Conservation (phyloP, 73 alveolate genomes). For the Paramecium primaurelia region DNA sequence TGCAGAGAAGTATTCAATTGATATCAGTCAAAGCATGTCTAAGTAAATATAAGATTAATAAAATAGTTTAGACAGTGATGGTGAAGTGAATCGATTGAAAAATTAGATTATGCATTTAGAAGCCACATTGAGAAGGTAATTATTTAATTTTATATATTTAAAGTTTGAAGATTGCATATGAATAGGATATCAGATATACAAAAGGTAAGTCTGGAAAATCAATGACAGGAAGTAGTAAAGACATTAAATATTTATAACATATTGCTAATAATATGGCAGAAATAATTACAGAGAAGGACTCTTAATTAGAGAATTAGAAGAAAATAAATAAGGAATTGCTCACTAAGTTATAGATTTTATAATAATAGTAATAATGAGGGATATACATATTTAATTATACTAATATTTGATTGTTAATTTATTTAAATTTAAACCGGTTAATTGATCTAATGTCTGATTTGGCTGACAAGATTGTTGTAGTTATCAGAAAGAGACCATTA, state of each 20-base stretch:
- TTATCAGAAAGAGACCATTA: conserved; percentile 99
- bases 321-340: conserved; percentile 13
- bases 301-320: background rate
- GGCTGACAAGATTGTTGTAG: conserved; percentile 89
- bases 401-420: conserved; percentile 13
- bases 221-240: background rate
- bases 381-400: background rate
- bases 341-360: background rate
- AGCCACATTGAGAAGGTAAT: conserved; percentile 13
- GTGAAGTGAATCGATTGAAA: background rate
- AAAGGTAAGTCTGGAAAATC: background rate
- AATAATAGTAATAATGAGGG: background rate
- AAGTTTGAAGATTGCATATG: background rate
- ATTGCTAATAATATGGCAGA: conserved; percentile 22
- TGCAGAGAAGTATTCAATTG: background rate
- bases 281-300: conserved; percentile 7
- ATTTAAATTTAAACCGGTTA: conserved; percentile 25
- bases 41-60: background rate
- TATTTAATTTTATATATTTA: too few species aligned
- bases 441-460: background rate
- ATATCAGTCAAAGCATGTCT: background rate
- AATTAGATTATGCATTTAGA: background rate
- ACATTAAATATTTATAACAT: background rate
- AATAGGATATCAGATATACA: conserved; percentile 18
- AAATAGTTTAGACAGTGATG: background rate